phyloP scores from a whole-genome alignment of 768 basidiomycete species.

The Boletus rufocinnamomeus region DNA sequence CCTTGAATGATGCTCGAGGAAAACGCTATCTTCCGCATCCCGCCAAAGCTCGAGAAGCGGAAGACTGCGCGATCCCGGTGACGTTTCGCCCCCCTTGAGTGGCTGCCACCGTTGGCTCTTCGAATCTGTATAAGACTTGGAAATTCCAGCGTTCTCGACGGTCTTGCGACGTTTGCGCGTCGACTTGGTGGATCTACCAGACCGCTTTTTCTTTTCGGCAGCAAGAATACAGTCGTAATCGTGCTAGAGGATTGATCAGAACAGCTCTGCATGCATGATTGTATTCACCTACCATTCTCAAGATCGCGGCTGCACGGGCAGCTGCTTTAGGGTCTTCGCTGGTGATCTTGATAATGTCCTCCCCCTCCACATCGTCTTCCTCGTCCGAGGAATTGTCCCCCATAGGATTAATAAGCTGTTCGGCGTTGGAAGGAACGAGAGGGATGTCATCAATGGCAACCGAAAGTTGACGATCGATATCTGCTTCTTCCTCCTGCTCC shows the following conservation, averaged over 20 bases:
- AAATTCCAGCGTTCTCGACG: conserved; percentile 32
- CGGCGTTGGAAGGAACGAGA: not conserved
- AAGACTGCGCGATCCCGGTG: conserved; percentile 37
- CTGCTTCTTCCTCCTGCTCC: conserved; percentile 34
- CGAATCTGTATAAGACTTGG: conserved; percentile 25
- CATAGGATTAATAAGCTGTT: not conserved
- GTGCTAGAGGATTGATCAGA: conserved; percentile 48
- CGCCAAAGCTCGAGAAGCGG: conserved; percentile 32
- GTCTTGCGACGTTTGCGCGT: conserved; percentile 43
- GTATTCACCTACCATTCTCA: conserved; percentile 68
- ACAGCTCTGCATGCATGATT: not conserved
- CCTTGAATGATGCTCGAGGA: conserved; percentile 29
- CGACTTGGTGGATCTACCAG: conserved; percentile 35
- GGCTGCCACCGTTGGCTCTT: conserved; percentile 17
- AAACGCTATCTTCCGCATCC: conserved; percentile 32
- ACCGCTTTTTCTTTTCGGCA: conserved; percentile 30
- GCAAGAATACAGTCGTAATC: conserved; percentile 78
- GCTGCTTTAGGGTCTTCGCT: conserved; percentile 85
- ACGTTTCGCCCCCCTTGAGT: conserved; percentile 17
- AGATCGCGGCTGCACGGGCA: conserved; percentile 89
- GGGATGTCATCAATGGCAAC: conserved; percentile 26
- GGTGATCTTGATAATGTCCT: conserved; percentile 74
- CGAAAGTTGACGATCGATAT: conserved; percentile 41
- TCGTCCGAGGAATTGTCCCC: conserved; percentile 26
- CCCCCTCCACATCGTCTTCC: conserved; percentile 38